Evolutionary conservation across 768 basidiomycete genomes (phyloP), one percentile per base, ranked within the genome.

Genomic region (Heimioporus sp.): DNA sequence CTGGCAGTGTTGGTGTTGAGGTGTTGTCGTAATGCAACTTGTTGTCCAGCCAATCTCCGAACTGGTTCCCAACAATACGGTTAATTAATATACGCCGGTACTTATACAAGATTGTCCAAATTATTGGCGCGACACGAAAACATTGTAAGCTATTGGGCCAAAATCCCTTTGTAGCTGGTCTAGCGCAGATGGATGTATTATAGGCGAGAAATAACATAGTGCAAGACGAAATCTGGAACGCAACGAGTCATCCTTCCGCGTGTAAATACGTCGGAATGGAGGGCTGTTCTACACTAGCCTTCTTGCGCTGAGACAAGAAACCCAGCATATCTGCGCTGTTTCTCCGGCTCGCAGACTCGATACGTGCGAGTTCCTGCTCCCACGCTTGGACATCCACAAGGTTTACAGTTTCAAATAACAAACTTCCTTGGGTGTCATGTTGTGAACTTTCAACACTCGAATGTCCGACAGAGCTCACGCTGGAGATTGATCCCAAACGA

Each of bases 301-400:
- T 65, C 64, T 60, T 69, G 45, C 66, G 64, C 39, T 58, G 65
- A 10, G 65, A 59, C 46, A 54, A 43, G 35, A 69, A 58, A n/a
- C 65, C 68, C 17, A 73, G 51, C 66, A 78, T 74, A 43, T 66
- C 65, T 17, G 60, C 66, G 43, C 70, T 78, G 48, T 65, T 72
- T 51, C 71, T 65, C 48, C 78, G 79, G 68, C 81, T 86, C 67
- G 72, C 72, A 58, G 74, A 70, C 69, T 90, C 88, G 57, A 90
- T 88, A 54, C 80, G 76, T 53, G 76, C 81, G 41, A 90, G 76
- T 73, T 90, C 87, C 65, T 81, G 82, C 67, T 91, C 90, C 89
- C 90, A 92, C 57, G 84, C 89, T 49, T 75, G 72, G 63, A 82
- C 72, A 39, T 76, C 74, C 34, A 70, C 59, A 20, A 59, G 59